phyloP scores from a whole-genome alignment of 176 grass and related monocot species.

The Saccharum officinarum region DNA sequence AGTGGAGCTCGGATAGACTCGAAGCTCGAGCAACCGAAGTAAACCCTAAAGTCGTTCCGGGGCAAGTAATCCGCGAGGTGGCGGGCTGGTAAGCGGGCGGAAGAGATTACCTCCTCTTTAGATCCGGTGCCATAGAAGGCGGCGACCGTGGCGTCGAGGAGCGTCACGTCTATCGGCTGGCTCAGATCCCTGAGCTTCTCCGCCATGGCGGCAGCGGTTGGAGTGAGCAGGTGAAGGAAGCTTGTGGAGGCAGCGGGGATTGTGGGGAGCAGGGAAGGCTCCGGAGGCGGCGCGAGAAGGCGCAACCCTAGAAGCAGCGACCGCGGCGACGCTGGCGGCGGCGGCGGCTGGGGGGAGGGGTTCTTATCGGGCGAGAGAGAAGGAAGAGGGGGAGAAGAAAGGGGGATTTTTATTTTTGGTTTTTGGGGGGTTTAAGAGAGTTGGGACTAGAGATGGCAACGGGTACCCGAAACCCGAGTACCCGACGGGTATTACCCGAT shows the following conservation, averaged over 20 bases:
- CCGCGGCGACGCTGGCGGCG: constrained; percentile 9
- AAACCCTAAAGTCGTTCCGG: constrained; percentile 43
- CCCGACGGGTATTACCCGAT: too few relatives aligned
- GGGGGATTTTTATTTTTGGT: constrained; percentile 10
- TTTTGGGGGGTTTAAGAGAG: constrained; percentile 48
- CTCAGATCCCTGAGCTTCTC: constrained; percentile 98
- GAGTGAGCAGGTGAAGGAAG: background rate
- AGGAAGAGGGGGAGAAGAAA: background rate
- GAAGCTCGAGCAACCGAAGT: background rate
- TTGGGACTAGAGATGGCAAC: too few relatives aligned
- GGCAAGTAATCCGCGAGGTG: background rate
- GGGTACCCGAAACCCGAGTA: too few relatives aligned
- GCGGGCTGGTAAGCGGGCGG: background rate
- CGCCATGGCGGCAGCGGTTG: constrained; percentile 54
- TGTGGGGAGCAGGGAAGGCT: too few relatives aligned
- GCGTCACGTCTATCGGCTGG: constrained; percentile 87
- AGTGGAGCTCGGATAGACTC: too few relatives aligned
- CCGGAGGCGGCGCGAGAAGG: background rate
- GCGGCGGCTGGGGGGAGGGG: background rate
- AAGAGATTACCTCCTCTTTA: constrained; percentile 84
- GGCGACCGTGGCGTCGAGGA: constrained; percentile 93
- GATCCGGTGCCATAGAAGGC: constrained; percentile 99
- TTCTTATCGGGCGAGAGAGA: constrained; percentile 11
- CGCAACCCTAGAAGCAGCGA: constrained; percentile 33
- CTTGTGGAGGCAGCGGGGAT: background rate